Evolutionary conservation across 331 rosid genomes (phyloP).

Genomic region (Ulmus americana): DNA sequence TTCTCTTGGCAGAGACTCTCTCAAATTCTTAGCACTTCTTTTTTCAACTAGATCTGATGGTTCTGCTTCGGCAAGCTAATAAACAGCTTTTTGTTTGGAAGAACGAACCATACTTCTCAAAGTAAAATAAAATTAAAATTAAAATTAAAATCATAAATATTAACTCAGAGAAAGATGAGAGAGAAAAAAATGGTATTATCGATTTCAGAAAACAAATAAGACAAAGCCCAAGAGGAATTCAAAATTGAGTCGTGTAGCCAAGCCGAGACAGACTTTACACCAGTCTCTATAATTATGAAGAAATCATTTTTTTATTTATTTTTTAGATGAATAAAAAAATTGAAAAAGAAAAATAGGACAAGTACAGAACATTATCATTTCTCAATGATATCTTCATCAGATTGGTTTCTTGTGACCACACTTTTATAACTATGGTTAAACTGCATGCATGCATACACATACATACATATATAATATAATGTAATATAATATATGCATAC

Average conservation of each 20-base stretch:
- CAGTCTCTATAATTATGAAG: conserved; percentile 18
- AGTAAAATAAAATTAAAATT: conserved; percentile 13
- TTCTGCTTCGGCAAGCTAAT: conserved; percentile 78
- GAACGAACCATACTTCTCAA: conserved; percentile 56
- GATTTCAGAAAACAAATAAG: conserved; percentile 68
- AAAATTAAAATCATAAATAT: conserved; percentile 21
- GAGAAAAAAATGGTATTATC: conserved; percentile 29
- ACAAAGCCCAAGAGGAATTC: conserved; percentile 54
- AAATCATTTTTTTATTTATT: neutral
- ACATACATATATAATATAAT: conserved; percentile 18
- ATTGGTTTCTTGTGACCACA: conserved; percentile 38
- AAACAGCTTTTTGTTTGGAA: conserved; percentile 86
- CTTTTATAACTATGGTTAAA: conserved; percentile 60
- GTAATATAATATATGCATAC: neutral
- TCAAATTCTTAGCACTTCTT: conserved; percentile 55
- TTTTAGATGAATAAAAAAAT: conserved; percentile 3
- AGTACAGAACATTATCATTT: conserved; percentile 82
- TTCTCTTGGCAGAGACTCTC: conserved; percentile 32
- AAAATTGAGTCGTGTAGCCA: conserved; percentile 39
- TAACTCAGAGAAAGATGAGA: conserved; percentile 18
- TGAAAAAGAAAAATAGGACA: conserved; percentile 21
- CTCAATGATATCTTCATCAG: conserved; percentile 63
- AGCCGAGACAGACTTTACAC: conserved; percentile 43
- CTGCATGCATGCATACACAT: conserved; percentile 13
- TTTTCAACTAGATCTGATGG: conserved; percentile 85